Evolutionary conservation across 805 yeast genomes (phyloP), one percentile per base, ranked within the genome.

Genomic region (Lipomyces orientalis): DNA sequence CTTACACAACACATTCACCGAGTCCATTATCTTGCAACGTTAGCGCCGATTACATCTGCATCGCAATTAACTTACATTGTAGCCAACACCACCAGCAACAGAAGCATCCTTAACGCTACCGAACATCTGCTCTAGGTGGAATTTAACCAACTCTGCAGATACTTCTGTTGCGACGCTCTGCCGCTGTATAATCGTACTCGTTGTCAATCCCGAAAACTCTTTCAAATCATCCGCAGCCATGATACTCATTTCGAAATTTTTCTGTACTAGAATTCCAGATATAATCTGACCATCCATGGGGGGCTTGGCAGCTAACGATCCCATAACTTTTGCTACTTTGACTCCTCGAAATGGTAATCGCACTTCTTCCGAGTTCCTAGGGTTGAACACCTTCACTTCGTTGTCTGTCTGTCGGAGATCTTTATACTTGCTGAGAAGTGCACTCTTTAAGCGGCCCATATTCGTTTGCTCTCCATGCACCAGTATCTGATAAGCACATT

Each of bases 401-500:
- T 90, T 87, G 19, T 90, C 95, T 0, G 98, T 91, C 7, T 91
- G 92, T 76, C 89, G 92, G 62, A 90, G 82, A 60, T 87, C 85
- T 1, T 92, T 84, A 75, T 94, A 95, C 78, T 92, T 93, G 57
- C 97, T 91, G 70, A 93, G 80, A 52, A 95, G 81, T 0, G 99
- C 98, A 34, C 97, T 90, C 78, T 95, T 95, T 64, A 95, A 80
- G 76, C 99, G 87, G 65, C 98, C 99, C 98, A 95, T 95, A n/a
- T 97, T 97, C 74, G 91, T 93, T 1, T 95, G 88, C 75, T 95
- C 99, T 12, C 99, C 99, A 78, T 95, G 99, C 1, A 95, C 99
- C 64, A 95, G 83, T 66, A 94, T 70, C 70, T 68, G 54, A 31
- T 7, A 52, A 52, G 9, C 1, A 4, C 9, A 52, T 52, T 31